phyloP scores from a whole-genome alignment of 768 basidiomycete species.

The Cubamyces lactineus region DNA sequence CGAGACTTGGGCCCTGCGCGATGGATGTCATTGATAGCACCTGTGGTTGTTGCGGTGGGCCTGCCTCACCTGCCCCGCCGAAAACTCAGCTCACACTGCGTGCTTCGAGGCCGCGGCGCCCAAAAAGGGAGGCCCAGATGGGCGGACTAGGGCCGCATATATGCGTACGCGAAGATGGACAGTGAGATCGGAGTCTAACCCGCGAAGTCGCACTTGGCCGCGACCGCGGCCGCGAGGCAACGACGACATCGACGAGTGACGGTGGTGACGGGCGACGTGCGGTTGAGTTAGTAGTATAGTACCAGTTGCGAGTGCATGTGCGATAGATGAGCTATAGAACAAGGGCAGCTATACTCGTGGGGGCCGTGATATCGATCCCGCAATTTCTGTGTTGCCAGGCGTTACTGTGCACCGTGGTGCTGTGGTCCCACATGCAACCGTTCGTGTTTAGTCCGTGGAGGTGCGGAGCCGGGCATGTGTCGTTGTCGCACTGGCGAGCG shows the following conservation, averaged over 20 bases:
- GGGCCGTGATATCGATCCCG: background rate
- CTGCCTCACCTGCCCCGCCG: background rate
- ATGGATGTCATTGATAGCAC: too few species aligned
- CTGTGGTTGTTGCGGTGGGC: too few species aligned
- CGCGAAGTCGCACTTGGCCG: background rate
- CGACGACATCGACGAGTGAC: too few species aligned
- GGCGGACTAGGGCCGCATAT: background rate
- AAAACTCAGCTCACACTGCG: too few species aligned
- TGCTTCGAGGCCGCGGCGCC: too few species aligned
- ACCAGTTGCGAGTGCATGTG: too few species aligned
- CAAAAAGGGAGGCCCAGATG: background rate
- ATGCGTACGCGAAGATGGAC: too few species aligned
- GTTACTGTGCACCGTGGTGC: constrained; percentile 8
- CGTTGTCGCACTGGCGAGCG: background rate
- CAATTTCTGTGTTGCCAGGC: background rate
- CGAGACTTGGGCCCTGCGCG: background rate
- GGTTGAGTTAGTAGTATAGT: too few species aligned
- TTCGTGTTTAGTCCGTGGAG: constrained; percentile 1
- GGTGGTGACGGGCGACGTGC: too few species aligned
- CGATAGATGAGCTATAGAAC: too few species aligned
- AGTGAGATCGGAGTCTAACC: background rate
- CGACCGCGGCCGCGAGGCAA: background rate
- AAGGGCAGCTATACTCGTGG: too few species aligned
- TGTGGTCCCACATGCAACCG: background rate
- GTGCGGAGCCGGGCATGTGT: constrained; percentile 6